A percentile compares a stretch with the other conserved stretches of the same genome.
Conservation (phyloP, 345 rosid species). For the Ricinus communis region DNA sequence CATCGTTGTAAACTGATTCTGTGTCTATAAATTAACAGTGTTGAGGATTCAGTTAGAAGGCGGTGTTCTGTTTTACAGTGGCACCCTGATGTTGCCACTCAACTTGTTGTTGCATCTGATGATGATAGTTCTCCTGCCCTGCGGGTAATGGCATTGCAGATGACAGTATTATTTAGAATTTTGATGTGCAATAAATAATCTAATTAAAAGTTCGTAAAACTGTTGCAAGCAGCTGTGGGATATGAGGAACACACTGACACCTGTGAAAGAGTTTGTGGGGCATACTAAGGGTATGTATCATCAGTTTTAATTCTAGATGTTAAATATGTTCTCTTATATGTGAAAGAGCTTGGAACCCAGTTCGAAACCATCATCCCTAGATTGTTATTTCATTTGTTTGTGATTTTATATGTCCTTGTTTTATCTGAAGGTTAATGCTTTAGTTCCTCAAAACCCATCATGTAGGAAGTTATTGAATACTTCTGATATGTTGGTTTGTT, state of each 20-base stretch:
- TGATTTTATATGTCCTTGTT: neutral
- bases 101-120: slow-evolving; percentile 96
- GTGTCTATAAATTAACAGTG: slow-evolving; percentile 48
- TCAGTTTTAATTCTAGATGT: slow-evolving; percentile 7
- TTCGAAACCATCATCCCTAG: too few relatives aligned
- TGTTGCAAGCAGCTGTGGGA: slow-evolving; percentile 90
- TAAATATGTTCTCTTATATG: neutral
- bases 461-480: neutral
- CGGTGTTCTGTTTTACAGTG: slow-evolving; percentile 98
- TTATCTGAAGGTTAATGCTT: neutral
- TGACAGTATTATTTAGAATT: slow-evolving; percentile 1
- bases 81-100: slow-evolving; percentile 98
- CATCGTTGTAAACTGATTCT: slow-evolving; percentile 17
- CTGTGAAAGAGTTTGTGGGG: slow-evolving; percentile 85
- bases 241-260: slow-evolving; percentile 87
- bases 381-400: neutral
- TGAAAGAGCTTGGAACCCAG: neutral
- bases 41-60: slow-evolving; percentile 85
- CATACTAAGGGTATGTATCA: slow-evolving; percentile 78
- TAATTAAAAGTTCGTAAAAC: neutral
- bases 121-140: slow-evolving; percentile 82
- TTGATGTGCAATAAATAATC: neutral
- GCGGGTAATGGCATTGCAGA: slow-evolving; percentile 48
- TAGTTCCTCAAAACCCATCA: neutral
- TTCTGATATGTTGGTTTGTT: neutral